A percentile compares a stretch with the other conserved stretches of the same genome.
These are phyloP conservation scores for Exidia glandulosa DNA, from an alignment of 768 basidiomycete species.

Conservation along the genomic window DNA sequence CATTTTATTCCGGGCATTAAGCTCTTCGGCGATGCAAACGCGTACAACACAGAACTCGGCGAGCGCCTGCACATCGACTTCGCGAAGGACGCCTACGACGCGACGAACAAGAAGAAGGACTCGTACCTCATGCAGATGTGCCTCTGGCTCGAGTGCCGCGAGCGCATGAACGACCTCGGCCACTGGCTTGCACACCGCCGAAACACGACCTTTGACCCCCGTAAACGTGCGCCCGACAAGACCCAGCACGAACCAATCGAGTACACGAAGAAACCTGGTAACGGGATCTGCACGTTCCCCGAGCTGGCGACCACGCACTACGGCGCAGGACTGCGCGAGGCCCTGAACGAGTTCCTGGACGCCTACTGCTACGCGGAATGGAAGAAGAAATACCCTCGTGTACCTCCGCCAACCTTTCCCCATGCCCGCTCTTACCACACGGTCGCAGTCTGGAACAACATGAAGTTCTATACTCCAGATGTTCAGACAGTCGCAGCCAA, in stretches of 20 bases:
- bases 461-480: slow-evolving; percentile 19
- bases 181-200: not conserved
- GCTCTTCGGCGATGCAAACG: slow-evolving; percentile 4
- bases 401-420: not conserved
- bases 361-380: not conserved
- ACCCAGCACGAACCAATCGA: not conserved
- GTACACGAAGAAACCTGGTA: not conserved
- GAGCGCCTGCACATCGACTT: not conserved
- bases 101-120: not conserved
- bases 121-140: not conserved
- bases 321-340: not conserved
- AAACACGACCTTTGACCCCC: not conserved
- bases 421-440: not conserved
- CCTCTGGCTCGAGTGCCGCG: not conserved
- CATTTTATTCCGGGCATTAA: slow-evolving; percentile 15
- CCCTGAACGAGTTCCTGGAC: not conserved
- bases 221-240: not conserved
- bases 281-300: not conserved
- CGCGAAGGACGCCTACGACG: not conserved
- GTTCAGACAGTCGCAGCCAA: slow-evolving; percentile 16
- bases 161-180: not conserved
- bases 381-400: not conserved
- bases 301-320: not conserved
- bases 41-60: not conserved
- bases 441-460: slow-evolving; percentile 16